Percentiles rank a stretch among this genome's conserved stretches.
Conservation (phyloP, 2,329 filamentous ascomycete species). For the Stachybotrys chartarum region DNA sequence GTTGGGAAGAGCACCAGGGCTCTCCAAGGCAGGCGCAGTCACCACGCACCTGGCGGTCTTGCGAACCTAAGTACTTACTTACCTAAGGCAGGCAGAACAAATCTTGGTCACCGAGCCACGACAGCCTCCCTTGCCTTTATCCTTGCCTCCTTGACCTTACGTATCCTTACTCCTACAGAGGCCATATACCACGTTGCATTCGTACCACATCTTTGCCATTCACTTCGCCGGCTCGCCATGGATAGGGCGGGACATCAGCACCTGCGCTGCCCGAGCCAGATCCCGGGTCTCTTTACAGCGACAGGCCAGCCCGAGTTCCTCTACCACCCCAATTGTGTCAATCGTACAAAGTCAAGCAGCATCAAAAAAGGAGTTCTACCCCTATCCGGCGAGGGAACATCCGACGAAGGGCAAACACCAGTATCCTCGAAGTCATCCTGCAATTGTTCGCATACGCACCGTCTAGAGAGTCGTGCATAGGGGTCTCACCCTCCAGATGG, state of each 20-base stretch:
- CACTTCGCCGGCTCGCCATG: not conserved
- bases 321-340: not conserved
- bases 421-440: no score
- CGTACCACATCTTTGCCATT: not conserved
- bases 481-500: not conserved
- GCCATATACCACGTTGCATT: not conserved
- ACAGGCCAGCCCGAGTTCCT: not conserved
- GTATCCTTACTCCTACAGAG: not conserved
- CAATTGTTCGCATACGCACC: not conserved
- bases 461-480: not conserved
- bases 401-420: not conserved
- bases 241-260: not conserved
- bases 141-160: no score
- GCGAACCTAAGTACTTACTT: no score
- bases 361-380: not conserved
- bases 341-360: not conserved
- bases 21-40: not conserved
- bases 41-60: no score
- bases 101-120: no score
- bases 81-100: no score
- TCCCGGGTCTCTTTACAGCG: not conserved
- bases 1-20: not conserved
- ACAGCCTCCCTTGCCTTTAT: no score
- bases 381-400: not conserved
- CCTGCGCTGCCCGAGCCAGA: not conserved